Evolutionary conservation across 257 asterid genomes (phyloP), one percentile per base, ranked within the genome.

Genomic region (Ocimum tenuiflorum): DNA sequence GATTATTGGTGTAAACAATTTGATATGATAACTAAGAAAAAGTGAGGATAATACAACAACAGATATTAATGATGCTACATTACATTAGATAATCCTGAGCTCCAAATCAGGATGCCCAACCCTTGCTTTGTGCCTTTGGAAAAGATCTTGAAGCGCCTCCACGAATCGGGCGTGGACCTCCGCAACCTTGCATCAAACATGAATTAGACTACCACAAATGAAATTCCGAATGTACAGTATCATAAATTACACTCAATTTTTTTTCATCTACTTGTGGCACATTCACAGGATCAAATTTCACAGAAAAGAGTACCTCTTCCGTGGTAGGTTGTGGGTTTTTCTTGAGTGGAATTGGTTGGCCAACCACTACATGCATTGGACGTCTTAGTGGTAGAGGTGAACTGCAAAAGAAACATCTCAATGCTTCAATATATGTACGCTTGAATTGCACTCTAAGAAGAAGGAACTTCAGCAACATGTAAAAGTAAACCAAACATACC

Each of bases 311-410:
- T 82, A 85, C 99, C 99, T 88, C 96, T 74, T 85, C 92, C n/a
- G 4, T 33, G 20, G 95, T 74, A 20, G 99, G 99, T 23, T 85
- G 78, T 3, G 91, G 73, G 66, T 83, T 88, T 81, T 78, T 90
- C 83, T 83, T 61, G 55, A 85, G 59, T 62, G 53, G 18, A 72
- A 94, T 88, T 1, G 99, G 99, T 56, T 65, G 87, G 46, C 99
- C 99, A 75, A 94, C 96, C 68, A 90, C 97, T 66, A 94, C 92
- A 72, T 94, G 91, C 86, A 94, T 68, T 9, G 96, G 99, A 51
- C 46, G 82, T 73, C 80, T 79, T 52, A 90, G 77, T 7, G 99
- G 97, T 23, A 94, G 45, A 43, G 99, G 99, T 65, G 96, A 73
- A 65, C 99, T 90, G 88, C 81, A 77, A 77, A 43, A 59, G 57